phyloP scores from a whole-genome alignment of 2,329 filamentous ascomycete genomes.

The Apiospora kogelbergensis region DNA sequence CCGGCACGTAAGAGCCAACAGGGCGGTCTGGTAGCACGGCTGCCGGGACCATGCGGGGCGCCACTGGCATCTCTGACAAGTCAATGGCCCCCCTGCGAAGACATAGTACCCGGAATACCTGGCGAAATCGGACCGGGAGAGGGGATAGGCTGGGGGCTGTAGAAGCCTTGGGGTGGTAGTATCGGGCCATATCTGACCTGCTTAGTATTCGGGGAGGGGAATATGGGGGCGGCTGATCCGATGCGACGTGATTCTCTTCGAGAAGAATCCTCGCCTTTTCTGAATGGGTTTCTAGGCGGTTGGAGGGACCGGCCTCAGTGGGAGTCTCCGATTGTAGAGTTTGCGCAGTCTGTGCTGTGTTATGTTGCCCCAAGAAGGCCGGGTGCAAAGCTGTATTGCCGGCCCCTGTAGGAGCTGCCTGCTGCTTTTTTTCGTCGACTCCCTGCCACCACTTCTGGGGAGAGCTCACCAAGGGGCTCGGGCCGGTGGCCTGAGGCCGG shows the following conservation, averaged over 20 bases:
- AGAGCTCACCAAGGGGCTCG: slow-evolving; percentile 23
- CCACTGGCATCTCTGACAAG: slow-evolving; percentile 59
- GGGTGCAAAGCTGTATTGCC: neutral
- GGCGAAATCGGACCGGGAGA: slow-evolving; percentile 65
- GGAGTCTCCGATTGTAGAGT: slow-evolving; percentile 21
- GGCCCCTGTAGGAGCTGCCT: neutral
- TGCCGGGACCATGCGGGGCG: slow-evolving; percentile 25
- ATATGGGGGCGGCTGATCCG: slow-evolving; percentile 55
- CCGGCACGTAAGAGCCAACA: slow-evolving; percentile 45
- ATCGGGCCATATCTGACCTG: slow-evolving; percentile 55
- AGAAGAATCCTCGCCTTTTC: slow-evolving; percentile 42
- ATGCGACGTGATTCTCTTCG: slow-evolving; percentile 35
- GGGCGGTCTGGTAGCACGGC: slow-evolving; percentile 43
- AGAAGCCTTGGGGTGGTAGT: slow-evolving; percentile 54
- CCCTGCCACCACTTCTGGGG: slow-evolving; percentile 30
- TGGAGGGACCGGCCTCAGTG: slow-evolving; percentile 24
- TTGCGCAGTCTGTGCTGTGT: slow-evolving; percentile 21
- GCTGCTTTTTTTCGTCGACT: slow-evolving; percentile 17
- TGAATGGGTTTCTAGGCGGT: slow-evolving; percentile 23
- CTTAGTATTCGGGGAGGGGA: slow-evolving; percentile 44
- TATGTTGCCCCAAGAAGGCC: slow-evolving; percentile 15
- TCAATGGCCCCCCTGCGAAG: slow-evolving; percentile 61
- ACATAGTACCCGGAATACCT: slow-evolving; percentile 61
- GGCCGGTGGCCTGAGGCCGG: slow-evolving; percentile 38
- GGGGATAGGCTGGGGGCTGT: slow-evolving; percentile 48